A percentile compares a stretch with the other conserved stretches of the same genome.
These are phyloP conservation scores for Pythium utonaiense DNA, from an alignment of 352 stramenopile species.

Conservation along the genomic window DNA sequence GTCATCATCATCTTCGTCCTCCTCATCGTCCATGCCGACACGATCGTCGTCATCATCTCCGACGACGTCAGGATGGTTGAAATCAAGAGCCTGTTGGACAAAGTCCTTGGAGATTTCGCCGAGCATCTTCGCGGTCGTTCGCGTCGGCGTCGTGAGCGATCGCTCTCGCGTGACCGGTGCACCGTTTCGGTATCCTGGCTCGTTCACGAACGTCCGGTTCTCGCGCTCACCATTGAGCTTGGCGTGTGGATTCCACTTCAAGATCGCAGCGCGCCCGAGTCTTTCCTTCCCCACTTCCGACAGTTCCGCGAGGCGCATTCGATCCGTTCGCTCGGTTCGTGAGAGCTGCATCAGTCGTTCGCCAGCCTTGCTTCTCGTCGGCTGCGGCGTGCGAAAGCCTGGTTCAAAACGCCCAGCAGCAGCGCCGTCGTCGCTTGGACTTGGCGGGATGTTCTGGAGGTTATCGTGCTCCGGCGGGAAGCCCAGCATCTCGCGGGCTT, in stretches of 20 bases:
- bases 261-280: slow-evolving; percentile 31
- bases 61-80: slow-evolving; percentile 31
- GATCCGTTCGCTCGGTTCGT: slow-evolving; percentile 54
- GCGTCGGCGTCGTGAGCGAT: slow-evolving; percentile 31
- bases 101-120: slow-evolving; percentile 68
- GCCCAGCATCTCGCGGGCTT: background rate
- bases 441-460: slow-evolving; percentile 24
- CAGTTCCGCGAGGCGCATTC: slow-evolving; percentile 74
- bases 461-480: slow-evolving; percentile 9
- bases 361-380: slow-evolving; percentile 31
- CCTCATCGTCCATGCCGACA: slow-evolving; percentile 12
- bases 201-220: slow-evolving; percentile 18
- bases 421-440: background rate
- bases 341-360: slow-evolving; percentile 52
- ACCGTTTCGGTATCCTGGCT: slow-evolving; percentile 4
- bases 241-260: slow-evolving; percentile 41
- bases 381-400: slow-evolving; percentile 34
- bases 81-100: slow-evolving; percentile 72
- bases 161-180: slow-evolving; percentile 17
- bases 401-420: slow-evolving; percentile 18
- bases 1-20: slow-evolving; percentile 20
- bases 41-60: slow-evolving; percentile 14
- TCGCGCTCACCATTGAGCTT: slow-evolving; percentile 16
- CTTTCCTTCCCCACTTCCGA: slow-evolving; percentile 64
- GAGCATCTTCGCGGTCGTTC: slow-evolving; percentile 56